Evolutionary conservation across 176 grass and related monocot species (phyloP).

Genomic region (Aegilops bicornis): DNA sequence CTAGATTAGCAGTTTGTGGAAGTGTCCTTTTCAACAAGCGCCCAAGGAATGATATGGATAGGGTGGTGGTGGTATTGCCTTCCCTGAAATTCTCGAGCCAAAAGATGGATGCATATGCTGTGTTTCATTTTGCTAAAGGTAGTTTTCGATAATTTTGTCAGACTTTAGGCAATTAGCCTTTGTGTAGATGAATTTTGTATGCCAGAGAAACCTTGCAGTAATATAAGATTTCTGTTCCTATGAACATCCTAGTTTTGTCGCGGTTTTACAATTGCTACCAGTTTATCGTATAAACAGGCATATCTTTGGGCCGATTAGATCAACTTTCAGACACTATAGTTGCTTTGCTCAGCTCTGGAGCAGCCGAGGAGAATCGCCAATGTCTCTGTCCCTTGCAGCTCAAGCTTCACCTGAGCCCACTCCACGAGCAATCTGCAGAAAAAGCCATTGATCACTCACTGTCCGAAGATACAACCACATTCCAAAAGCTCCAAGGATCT

Average conservation of each 20-base stretch:
- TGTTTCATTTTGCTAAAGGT: too few relatives aligned
- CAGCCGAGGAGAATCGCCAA: conserved; percentile 14
- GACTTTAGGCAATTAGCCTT: background rate
- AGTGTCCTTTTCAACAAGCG: background rate
- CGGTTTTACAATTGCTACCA: background rate
- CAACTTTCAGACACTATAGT: background rate
- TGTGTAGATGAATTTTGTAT: conserved; percentile 4
- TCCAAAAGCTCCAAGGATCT: conserved; percentile 23
- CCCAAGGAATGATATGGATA: background rate
- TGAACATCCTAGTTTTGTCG: background rate
- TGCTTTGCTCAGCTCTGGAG: background rate
- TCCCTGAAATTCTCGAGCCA: background rate
- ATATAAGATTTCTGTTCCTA: background rate
- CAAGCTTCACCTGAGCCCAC: conserved; percentile 27
- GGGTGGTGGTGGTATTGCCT: background rate
- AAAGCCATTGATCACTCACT: conserved; percentile 29
- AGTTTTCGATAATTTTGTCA: background rate
- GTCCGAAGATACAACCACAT: conserved; percentile 23
- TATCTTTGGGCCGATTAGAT: background rate
- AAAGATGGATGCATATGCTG: too few relatives aligned
- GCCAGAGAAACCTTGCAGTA: background rate
- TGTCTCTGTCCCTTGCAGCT: conserved; percentile 30
- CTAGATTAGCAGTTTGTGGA: background rate
- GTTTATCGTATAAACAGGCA: background rate
- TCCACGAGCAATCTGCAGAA: background rate